Conservation (phyloP, 768 basidiomycete genomes). For the Pisolithus marmoratus region DNA sequence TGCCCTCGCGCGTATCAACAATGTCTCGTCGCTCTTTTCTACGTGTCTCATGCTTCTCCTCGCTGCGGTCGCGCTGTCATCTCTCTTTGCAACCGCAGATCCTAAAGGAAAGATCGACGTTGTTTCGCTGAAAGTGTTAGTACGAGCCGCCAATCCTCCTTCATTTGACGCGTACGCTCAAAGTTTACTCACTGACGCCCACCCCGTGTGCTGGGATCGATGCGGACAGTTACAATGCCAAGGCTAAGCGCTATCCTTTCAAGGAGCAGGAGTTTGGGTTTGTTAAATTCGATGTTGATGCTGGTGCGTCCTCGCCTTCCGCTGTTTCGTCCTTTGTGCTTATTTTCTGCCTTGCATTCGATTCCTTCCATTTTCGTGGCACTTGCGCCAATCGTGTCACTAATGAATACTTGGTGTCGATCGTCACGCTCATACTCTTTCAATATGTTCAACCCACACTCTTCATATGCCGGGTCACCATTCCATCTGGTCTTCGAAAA, state of each 20-base stretch:
- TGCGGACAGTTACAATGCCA: slow-evolving; percentile 38
- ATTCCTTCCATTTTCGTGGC: no score
- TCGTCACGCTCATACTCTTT: no score
- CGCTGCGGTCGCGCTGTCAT: slow-evolving; percentile 65
- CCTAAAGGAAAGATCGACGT: slow-evolving; percentile 55
- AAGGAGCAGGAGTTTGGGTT: slow-evolving; percentile 73
- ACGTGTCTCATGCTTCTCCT: slow-evolving; percentile 71
- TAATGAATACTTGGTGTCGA: no score
- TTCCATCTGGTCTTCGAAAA: no score
- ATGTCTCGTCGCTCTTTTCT: slow-evolving; percentile 65
- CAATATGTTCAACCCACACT: no score
- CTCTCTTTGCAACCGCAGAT: slow-evolving; percentile 55
- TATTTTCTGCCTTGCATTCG: neutral
- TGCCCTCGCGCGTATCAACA: slow-evolving; percentile 65
- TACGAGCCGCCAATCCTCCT: slow-evolving; percentile 1
- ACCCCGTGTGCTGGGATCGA: neutral
- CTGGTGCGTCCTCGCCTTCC: slow-evolving; percentile 45
- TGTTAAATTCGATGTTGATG: slow-evolving; percentile 74
- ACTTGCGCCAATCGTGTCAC: no score
- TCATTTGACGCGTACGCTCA: no score
- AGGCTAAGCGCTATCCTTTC: slow-evolving; percentile 48
- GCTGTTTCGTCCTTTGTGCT: neutral
- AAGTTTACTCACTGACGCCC: no score
- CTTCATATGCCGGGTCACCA: no score
- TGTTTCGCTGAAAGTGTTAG: slow-evolving; percentile 74